Evolutionary conservation across 306 rosid genomes (phyloP), one percentile per base, ranked within the genome.

Genomic region (Trichosanthes truncata): DNA sequence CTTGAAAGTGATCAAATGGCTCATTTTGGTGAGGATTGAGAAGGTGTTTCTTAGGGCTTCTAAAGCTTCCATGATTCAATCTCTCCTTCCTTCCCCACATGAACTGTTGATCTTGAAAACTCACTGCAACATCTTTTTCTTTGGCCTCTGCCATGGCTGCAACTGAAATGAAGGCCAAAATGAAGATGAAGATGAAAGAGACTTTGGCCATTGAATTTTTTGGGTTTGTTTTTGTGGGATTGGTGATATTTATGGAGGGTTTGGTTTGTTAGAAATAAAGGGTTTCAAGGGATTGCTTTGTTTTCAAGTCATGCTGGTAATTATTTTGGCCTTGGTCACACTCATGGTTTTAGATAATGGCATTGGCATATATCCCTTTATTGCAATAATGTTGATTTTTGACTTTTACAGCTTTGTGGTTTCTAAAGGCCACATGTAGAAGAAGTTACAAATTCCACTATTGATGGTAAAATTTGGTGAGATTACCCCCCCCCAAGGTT

Each of bases 61-160:
- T 33, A 35, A 77, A 56, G 53, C 80, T 77, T 56, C 80, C 69
- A 77, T 77, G 80, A 20, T 77, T 57, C 1, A 57, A 4, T 77
- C 35, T 77, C 15, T 35, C 67, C 68, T 77, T 77, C 48, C 69
- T 43, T 45, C 53, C 84, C 76, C 56, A 43, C 33, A 41, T 23
- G 76, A 43, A 45, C 3, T 23, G 20, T 2, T 43, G 49, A n/a
- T 67, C 1, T 0, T 10, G 74, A 40, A 38, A 40, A 2, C 2
- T 67, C 51, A 11, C 26, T 23, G 76, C 56, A 71, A 11, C 36
- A 10, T 45, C 35, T 40, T 23, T 23, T 45, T 23, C 76, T 23
- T 43, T 43, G 76, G n/a, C 1, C 56, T 71, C 76, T 43, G 20
- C 56, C 26, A 43, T 45, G 56, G 76, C 76, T 21, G 52, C 53